phyloP scores from a whole-genome alignment of 257 asterid species.

The Plantago ovata region DNA sequence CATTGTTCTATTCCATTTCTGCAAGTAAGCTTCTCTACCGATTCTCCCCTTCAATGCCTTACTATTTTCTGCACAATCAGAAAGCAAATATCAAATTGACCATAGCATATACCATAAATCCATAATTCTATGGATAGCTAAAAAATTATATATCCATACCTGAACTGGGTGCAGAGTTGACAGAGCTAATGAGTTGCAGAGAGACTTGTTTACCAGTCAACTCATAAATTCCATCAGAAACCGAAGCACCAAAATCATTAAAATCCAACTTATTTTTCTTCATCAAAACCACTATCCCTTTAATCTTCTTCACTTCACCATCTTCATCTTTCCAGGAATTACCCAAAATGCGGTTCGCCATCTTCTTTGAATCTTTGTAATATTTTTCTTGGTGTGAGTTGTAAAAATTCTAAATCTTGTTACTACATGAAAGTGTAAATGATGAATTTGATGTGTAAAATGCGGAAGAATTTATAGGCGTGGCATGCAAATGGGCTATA shows the following conservation, averaged over 20 bases:
- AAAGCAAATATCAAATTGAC: too few species aligned
- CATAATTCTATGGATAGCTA: too few species aligned
- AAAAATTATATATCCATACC: too few species aligned
- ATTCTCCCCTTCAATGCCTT: constrained; percentile 35
- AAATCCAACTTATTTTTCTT: constrained; percentile 12
- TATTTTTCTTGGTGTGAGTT: too few species aligned
- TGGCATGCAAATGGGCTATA: too few species aligned
- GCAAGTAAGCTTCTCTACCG: constrained; percentile 40
- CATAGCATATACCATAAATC: too few species aligned
- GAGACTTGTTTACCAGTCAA: constrained; percentile 5
- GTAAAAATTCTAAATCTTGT: too few species aligned
- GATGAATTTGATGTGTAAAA: too few species aligned
- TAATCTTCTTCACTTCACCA: constrained; percentile 2
- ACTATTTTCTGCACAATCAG: constrained; percentile 28
- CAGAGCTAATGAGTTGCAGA: constrained; percentile 11
- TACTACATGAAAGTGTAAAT: too few species aligned
- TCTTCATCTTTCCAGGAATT: not conserved
- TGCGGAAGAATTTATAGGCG: too few species aligned
- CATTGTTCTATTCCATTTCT: constrained; percentile 42
- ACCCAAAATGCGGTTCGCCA: not conserved
- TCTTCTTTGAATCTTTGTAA: not conserved
- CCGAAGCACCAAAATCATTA: constrained; percentile 8
- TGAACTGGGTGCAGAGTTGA: constrained; percentile 1
- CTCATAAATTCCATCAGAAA: constrained; percentile 7
- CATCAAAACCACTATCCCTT: constrained; percentile 16